Base-by-base conservation (phyloP, 2,329 filamentous ascomycete genomes). In the Fusarium buharicum region DNA sequence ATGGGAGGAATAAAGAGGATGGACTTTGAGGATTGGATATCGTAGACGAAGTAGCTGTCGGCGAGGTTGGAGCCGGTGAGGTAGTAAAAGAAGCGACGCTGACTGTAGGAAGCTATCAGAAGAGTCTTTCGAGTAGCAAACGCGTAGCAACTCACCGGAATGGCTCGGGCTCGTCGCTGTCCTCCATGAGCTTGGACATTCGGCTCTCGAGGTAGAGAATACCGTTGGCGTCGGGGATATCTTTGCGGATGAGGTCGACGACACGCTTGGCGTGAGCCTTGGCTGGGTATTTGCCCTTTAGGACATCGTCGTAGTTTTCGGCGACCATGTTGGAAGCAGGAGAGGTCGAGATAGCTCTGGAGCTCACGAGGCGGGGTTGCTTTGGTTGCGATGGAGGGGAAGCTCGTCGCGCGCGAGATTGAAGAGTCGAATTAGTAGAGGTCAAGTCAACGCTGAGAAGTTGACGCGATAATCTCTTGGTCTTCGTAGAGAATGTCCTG, bases 31-130 rank as follows among this genome's bases (percentile, higher is more conserved):
- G 86, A 83, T 40, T 84, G 81, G 55, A 96, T 89, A 65, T 97
- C 89, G 80, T 97, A 97, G 53, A 89, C 84, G 58, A 92, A 85
- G 73, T 89, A 88, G 70, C 90, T 90, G 76, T 97, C 93, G 56
- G 93, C 85, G 27, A 96, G 83, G 61, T 88, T 84, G 73, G 82
- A 96, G 68, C 95, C 95, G 20, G 92, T 94, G 39, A 98, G 82
- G 77, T 99, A 99, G 85, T 91, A 97, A 80, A 99, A 99, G 76
- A 88, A 91, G 51, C 95, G 89, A 62, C 93, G 91, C 78, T 97
- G 93, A 65, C 92, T 93, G 67, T 43, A 10, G 6, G 22, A 28
- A 1, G 30, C 50, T 28, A 37, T 62, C 12, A 64, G 60, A 16
- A 1, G 14, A 37, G 36, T n/a, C 4, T 14, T 10, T 24, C 6